A percentile compares a stretch with the other conserved stretches of the same genome.
Conservation (phyloP, 306 rosid species). For the Prinsepia uniflora region DNA sequence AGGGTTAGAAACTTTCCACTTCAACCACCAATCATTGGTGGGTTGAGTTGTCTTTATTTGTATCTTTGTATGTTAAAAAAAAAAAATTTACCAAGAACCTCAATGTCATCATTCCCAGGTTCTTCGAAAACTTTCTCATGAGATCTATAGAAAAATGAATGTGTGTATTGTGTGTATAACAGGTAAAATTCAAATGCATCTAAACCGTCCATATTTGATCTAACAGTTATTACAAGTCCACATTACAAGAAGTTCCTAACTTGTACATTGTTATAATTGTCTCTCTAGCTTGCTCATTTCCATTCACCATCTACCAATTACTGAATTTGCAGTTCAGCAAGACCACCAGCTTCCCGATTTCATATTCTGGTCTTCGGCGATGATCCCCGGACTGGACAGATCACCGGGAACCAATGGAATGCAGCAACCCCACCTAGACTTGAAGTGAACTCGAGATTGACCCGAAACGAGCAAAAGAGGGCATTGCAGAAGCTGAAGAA, state of each 20-base stretch:
- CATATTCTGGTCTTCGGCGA: conserved; percentile 19
- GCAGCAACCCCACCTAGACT: conserved; percentile 12
- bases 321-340: conserved; percentile 35
- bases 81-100: no score
- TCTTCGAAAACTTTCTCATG: no score
- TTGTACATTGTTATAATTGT: background rate
- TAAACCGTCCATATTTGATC: background rate
- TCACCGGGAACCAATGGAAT: conserved; percentile 24
- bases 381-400: conserved; percentile 29
- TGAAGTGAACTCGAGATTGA: conserved; percentile 34
- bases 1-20: no score
- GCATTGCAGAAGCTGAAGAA: conserved; percentile 55
- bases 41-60: no score
- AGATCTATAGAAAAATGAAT: no score
- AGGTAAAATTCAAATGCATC: no score
- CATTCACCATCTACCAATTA: background rate
- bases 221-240: background rate
- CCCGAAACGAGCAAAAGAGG: conserved; percentile 28
- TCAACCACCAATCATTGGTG: no score
- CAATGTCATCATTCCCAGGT: no score
- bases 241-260: background rate
- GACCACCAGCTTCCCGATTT: conserved; percentile 19
- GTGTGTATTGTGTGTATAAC: no score
- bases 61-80: no score
- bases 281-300: background rate